A percentile compares a stretch with the other conserved stretches of the same genome.
phyloP scores from a whole-genome alignment of 208 protist species.

The Acanthamoeba lenticulata region DNA sequence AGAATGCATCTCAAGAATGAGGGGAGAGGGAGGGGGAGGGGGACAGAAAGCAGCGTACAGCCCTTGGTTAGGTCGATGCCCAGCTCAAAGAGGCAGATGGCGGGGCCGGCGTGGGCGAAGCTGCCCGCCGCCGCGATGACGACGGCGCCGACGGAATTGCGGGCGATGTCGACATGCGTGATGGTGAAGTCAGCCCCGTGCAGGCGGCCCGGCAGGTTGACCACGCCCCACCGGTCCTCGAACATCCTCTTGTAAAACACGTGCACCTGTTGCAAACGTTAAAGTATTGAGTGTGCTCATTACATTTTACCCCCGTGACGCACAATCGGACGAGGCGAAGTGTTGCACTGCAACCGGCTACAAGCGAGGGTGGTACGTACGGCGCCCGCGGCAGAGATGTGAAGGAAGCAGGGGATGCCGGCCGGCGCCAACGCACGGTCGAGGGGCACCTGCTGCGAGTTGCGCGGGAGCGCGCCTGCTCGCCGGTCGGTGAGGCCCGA shows the following conservation, averaged over 20 bases:
- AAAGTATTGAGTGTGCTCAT: not conserved
- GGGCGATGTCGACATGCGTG: not conserved
- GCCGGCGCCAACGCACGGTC: not conserved
- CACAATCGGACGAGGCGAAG: not conserved
- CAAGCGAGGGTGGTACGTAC: not conserved
- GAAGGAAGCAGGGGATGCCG: conserved; percentile 16
- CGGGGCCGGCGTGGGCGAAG: not conserved
- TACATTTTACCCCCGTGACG: not conserved
- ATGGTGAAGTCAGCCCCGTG: not conserved
- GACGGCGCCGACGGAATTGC: not conserved
- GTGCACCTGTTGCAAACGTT: not conserved
- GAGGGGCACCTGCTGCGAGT: not conserved
- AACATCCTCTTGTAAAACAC: conserved; percentile 36
- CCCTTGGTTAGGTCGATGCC: not conserved
- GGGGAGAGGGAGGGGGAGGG: no score
- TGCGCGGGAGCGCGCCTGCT: not conserved
- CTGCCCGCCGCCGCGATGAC: not conserved
- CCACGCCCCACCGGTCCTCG: not conserved
- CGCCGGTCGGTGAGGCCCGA: not conserved
- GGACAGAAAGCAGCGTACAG: no score
- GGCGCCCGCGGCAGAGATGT: not conserved
- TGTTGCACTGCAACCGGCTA: not conserved
- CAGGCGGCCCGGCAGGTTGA: not conserved
- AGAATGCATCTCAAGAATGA: no score
- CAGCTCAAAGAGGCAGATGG: not conserved